These are phyloP conservation scores for Fusarium siculi DNA, from an alignment of 2,329 filamentous ascomycete species.

Conservation along the genomic window DNA sequence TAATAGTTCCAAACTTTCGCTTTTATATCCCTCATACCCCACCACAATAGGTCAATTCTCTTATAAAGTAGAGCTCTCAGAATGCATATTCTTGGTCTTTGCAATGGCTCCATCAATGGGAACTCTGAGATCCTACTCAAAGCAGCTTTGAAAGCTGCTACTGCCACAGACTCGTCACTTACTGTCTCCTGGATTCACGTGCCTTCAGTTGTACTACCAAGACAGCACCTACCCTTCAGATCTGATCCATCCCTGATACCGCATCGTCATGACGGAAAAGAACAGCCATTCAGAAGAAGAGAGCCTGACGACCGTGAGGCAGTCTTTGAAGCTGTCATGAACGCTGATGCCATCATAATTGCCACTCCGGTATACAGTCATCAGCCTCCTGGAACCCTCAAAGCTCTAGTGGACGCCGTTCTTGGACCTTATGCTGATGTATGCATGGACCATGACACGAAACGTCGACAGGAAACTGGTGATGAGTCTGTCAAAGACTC, in stretches of 20 bases:
- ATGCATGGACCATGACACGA: accelerated
- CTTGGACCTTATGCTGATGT: not conserved
- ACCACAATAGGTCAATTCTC: no score
- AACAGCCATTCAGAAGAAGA: accelerated
- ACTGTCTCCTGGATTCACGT: not conserved
- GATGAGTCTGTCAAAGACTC: not conserved
- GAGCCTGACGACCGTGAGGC: not conserved
- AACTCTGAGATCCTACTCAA: not conserved
- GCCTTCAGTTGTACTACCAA: accelerated
- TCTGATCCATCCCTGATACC: not conserved
- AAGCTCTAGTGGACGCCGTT: accelerated
- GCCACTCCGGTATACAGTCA: not conserved
- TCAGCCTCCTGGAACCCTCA: not conserved
- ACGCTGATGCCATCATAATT: not conserved
- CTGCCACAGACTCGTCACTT: not conserved
- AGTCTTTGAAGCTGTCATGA: not conserved
- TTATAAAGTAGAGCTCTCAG: accelerated
- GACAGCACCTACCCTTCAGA: not conserved
- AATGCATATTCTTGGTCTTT: not conserved
- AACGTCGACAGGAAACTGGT: accelerated
- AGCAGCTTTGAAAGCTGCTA: not conserved
- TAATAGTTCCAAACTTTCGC: no score
- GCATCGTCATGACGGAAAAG: not conserved
- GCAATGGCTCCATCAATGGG: not conserved
- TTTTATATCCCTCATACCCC: no score